phyloP scores from a whole-genome alignment of 2,329 filamentous ascomycete species.

The Bipolaris gigantea region DNA sequence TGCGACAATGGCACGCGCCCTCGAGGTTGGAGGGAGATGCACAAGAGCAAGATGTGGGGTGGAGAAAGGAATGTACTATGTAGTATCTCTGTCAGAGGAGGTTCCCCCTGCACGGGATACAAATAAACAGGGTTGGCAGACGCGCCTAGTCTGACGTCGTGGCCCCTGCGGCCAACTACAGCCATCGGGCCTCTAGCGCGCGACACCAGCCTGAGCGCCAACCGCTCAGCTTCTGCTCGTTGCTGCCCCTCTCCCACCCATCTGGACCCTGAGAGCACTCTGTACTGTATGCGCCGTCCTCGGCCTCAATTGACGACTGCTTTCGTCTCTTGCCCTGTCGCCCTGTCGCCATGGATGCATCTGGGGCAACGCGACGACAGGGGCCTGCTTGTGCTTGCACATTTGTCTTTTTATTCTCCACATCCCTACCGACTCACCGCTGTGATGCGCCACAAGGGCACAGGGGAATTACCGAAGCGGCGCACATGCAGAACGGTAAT shows the following conservation, averaged over 20 bases:
- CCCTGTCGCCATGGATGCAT: constrained; percentile 3
- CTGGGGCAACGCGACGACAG: constrained; percentile 9
- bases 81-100: not conserved
- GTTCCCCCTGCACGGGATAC: constrained; percentile 13
- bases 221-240: constrained; percentile 3
- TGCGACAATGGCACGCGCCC: constrained; percentile 11
- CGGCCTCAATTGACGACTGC: constrained; percentile 17
- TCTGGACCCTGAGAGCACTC: constrained; percentile 17
- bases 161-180: constrained; percentile 18
- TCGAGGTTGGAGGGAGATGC: constrained; percentile 2
- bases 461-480: constrained; percentile 5
- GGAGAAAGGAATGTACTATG: not conserved
- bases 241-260: constrained; percentile 4
- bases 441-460: constrained; percentile 7
- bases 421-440: not conserved
- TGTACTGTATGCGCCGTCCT: constrained; percentile 2
- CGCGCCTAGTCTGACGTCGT: constrained; percentile 21
- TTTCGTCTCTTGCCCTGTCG: not conserved
- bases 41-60: constrained; percentile 9
- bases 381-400: not conserved
- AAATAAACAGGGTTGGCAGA: constrained; percentile 24
- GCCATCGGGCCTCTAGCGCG: constrained; percentile 15
- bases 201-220: constrained; percentile 6
- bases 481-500: constrained; percentile 12
- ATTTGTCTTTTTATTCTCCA: too few relatives aligned